These are phyloP conservation scores for Coemansia erecta DNA, from an alignment of 192 early-diverging fungal species.

Conservation along the genomic window DNA sequence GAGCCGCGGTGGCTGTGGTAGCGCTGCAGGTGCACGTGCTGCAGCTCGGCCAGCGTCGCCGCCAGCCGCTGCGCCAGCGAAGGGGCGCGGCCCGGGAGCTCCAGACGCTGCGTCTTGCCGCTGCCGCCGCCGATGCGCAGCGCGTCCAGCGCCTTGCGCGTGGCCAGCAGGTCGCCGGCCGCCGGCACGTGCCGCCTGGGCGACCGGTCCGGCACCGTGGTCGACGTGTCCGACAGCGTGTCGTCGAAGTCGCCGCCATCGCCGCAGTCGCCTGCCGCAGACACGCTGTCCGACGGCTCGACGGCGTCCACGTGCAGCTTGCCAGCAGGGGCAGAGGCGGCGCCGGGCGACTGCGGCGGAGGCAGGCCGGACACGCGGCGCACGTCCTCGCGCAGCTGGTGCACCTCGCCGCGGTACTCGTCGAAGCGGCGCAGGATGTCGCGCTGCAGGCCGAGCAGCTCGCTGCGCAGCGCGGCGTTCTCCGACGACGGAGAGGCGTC, in stretches of 20 bases:
- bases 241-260: slow-evolving; percentile 11
- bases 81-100: slow-evolving; percentile 4
- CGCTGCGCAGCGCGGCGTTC: slow-evolving; percentile 13
- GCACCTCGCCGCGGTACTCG: slow-evolving; percentile 33
- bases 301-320: background rate
- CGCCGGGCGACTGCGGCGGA: no score
- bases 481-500: background rate
- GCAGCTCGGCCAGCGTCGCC: slow-evolving; percentile 38
- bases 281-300: slow-evolving; percentile 35
- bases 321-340: no score
- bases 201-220: slow-evolving; percentile 28
- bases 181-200: background rate
- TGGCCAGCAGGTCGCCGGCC: slow-evolving; percentile 19
- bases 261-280: slow-evolving; percentile 2
- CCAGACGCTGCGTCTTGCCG: background rate
- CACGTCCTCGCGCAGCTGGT: slow-evolving; percentile 38
- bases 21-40: slow-evolving; percentile 45
- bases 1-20: slow-evolving; percentile 27
- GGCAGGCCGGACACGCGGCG: slow-evolving; percentile 16
- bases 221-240: slow-evolving; percentile 41
- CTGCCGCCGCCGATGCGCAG: slow-evolving; percentile 16
- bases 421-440: slow-evolving; percentile 32
- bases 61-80: slow-evolving; percentile 36
- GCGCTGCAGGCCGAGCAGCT: slow-evolving; percentile 25
- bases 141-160: slow-evolving; percentile 28